Evolutionary conservation across 2,329 filamentous ascomycete genomes (phyloP).

Genomic region (Diaporthe capsici): DNA sequence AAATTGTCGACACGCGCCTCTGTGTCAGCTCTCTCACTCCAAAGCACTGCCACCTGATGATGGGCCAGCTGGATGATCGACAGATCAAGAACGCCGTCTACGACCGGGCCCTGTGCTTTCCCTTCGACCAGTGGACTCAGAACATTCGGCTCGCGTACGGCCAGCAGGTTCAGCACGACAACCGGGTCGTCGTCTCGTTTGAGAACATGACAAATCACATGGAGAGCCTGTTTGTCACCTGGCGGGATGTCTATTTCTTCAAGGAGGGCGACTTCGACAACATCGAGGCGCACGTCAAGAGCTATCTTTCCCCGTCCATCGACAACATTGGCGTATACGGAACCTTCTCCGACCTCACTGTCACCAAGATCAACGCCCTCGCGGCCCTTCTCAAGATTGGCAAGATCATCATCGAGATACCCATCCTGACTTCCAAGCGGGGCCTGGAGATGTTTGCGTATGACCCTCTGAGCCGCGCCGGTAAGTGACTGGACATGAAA

Average conservation of each 20-base stretch:
- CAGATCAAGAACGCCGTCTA: constrained; percentile 27
- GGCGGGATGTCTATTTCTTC: neutral
- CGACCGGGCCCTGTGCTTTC: constrained; percentile 11
- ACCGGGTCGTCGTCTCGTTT: neutral
- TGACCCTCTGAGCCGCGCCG: constrained; percentile 23
- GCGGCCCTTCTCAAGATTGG: neutral
- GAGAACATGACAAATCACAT: neutral
- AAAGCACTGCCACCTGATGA: neutral
- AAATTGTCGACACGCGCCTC: neutral
- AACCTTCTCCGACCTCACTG: neutral
- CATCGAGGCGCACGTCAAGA: neutral
- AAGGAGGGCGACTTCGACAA: neutral
- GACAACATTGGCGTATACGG: constrained; percentile 21
- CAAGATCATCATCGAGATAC: neutral
- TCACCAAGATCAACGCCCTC: constrained; percentile 26
- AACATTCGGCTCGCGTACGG: neutral
- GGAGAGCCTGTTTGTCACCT: neutral
- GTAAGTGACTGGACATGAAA: neutral
- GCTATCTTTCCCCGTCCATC: neutral
- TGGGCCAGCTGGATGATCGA: neutral
- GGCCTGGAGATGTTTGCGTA: neutral
- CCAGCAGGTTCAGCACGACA: neutral
- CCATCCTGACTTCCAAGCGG: neutral
- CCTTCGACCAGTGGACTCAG: neutral
- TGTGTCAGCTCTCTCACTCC: neutral